Evolutionary conservation across 2,329 filamentous ascomycete genomes (phyloP), one percentile per base, ranked within the genome.

Genomic region (Ceratocystiopsis brevicomis): DNA sequence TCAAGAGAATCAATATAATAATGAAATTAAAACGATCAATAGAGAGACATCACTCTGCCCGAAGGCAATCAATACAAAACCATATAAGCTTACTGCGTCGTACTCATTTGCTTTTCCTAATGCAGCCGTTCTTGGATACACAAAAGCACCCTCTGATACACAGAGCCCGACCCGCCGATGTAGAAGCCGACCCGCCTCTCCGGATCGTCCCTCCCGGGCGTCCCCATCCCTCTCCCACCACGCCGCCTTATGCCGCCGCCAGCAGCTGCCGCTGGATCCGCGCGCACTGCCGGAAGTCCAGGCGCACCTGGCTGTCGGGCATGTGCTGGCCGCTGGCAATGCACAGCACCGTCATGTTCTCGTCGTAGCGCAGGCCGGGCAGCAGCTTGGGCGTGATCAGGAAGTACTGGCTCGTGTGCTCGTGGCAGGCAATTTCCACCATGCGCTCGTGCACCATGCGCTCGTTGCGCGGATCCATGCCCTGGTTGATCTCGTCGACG

Each of bases 401-500:
- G 65, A 98, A 98, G 63, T 98, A 98, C 63, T 81, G 77, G 51
- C 68, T 72, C n/a, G 75, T 76, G 57, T 81, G 76, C 59, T 86
- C 78, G 51, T 76, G 73, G 59, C 90, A 96, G 38, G 90, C 90
- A 56, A 98, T 95, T 55, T 95, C 86, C 10, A 98, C 90, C 81
- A 98, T 92, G 49, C 90, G 83, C 57, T 88, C 85, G 62, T 98
- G 90, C 15, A 98, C 87, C 75, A 95, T 92, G 52, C 90, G 82
- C 62, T 98, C 90, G 61, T 98, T 98, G 54, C 90, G 79, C 38
- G 88, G 90, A 59, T 98, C 90, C 90, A 98, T 98, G 51, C 90
- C 90, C 63, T 98, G 90, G 57, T 98, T 98, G 68, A 98, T 98
- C 64, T 98, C 90, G 61, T 98, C 90, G 46, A 98, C 90, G 41